Conservation (phyloP, 345 rosid species). For the Citrus cavaleriei region DNA sequence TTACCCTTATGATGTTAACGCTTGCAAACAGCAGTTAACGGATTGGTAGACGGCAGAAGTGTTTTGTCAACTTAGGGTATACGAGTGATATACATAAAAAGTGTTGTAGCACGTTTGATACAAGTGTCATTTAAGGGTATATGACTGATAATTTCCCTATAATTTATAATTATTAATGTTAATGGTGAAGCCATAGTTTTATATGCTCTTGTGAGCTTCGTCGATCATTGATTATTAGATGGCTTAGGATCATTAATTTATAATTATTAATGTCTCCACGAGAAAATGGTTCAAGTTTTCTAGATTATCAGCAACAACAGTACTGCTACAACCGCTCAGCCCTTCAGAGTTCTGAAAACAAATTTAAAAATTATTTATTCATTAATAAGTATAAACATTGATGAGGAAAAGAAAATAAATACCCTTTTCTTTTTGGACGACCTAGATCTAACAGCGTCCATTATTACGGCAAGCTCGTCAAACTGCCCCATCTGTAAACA, state of each 20-base stretch:
- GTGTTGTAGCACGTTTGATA: too few species aligned
- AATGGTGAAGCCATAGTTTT: background rate
- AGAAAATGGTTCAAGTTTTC: slow-evolving; percentile 3
- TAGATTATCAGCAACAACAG: background rate
- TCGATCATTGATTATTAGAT: background rate
- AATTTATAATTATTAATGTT: background rate
- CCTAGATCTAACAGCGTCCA: background rate
- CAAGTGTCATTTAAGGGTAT: too few species aligned
- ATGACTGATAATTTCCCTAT: too few species aligned
- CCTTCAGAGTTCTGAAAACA: background rate
- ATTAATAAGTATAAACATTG: too few species aligned
- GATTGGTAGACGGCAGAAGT: too few species aligned
- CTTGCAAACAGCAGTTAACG: too few species aligned
- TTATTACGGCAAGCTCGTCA: background rate
- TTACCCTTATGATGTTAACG: too few species aligned
- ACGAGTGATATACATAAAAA: too few species aligned
- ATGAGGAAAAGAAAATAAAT: background rate
- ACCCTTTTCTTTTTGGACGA: background rate
- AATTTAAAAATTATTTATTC: too few species aligned
- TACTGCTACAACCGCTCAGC: background rate
- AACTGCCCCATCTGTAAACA: background rate
- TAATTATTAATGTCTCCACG: too few species aligned
- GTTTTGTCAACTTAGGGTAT: too few species aligned
- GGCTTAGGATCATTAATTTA: slow-evolving; percentile 1
- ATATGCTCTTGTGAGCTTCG: background rate